phyloP scores from a whole-genome alignment of 2,329 filamentous ascomycete genomes.

The Biscogniauxia sp. region DNA sequence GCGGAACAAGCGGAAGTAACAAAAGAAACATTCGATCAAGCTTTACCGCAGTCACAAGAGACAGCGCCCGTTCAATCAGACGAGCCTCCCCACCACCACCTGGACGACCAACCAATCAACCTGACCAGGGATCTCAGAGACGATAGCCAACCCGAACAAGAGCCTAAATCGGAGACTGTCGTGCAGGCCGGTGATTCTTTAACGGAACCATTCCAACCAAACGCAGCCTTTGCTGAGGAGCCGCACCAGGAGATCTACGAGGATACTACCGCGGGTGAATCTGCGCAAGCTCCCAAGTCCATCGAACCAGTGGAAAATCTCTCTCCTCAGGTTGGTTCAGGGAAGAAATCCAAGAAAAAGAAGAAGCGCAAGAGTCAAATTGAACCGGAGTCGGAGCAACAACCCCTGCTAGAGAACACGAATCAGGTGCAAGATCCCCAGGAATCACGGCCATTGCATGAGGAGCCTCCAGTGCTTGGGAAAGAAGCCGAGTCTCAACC shows the following conservation, averaged over 20 bases:
- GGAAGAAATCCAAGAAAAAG: conserved; percentile 20
- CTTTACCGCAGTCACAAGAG: background rate
- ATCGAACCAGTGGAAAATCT: background rate
- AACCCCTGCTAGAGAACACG: conserved; percentile 9
- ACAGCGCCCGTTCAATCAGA: background rate
- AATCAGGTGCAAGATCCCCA: conserved; percentile 2
- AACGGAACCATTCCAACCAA: background rate
- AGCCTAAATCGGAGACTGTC: background rate
- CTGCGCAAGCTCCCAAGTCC: background rate
- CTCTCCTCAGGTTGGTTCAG: conserved; percentile 3
- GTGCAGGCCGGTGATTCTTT: background rate
- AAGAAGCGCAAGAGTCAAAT: conserved; percentile 16
- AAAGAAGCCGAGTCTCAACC: background rate
- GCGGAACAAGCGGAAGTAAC: background rate
- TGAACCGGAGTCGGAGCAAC: conserved; percentile 11
- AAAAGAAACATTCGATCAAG: background rate
- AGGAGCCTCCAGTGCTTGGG: background rate
- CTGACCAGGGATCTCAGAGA: background rate
- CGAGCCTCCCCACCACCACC: background rate
- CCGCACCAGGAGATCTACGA: background rate
- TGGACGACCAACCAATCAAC: background rate
- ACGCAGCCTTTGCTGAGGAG: background rate
- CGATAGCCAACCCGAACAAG: background rate
- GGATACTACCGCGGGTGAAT: background rate
- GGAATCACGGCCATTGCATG: background rate